Evolutionary conservation across 805 yeast species (phyloP).

Genomic region (Tetrapisispora fleetii): DNA sequence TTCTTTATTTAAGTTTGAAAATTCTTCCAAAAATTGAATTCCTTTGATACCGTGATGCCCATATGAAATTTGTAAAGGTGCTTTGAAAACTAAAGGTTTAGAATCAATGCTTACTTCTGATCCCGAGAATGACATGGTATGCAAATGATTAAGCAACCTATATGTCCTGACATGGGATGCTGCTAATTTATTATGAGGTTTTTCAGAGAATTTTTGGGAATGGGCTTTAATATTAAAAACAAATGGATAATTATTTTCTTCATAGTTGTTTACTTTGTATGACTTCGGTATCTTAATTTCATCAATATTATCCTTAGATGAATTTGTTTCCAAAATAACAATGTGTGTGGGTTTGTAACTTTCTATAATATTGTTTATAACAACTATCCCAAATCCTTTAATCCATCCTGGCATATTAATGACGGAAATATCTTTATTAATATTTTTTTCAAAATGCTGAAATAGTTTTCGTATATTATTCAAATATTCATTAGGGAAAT

Average conservation of each 20-base stretch:
- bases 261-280: constrained; percentile 25
- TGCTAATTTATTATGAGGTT: constrained; percentile 28
- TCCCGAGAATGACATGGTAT: constrained; percentile 23
- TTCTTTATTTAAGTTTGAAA: constrained; percentile 22
- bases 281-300: constrained; percentile 22
- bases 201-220: constrained; percentile 18
- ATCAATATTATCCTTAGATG: constrained; percentile 13
- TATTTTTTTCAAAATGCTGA: constrained; percentile 20
- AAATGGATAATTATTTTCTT: constrained; percentile 17
- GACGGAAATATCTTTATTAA: constrained; percentile 35
- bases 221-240: constrained; percentile 30
- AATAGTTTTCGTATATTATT: constrained; percentile 35
- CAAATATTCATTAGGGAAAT: constrained; percentile 50
- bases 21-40: constrained; percentile 28
- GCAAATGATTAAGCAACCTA: constrained; percentile 46
- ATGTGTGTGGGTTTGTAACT: constrained; percentile 45
- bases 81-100: constrained; percentile 31
- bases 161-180: constrained; percentile 44
- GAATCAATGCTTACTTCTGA: constrained; percentile 30
- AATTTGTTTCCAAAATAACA: constrained; percentile 39
- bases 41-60: constrained; percentile 32
- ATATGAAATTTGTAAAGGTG: constrained; percentile 36
- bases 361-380: constrained; percentile 41
- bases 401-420: constrained; percentile 89
- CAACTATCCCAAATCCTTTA: constrained; percentile 70